Percentiles rank a stretch among this genome's conserved stretches.
These are phyloP conservation scores for Coemansia sp. DNA, from an alignment of 192 early-diverging fungal species.

Conservation along the genomic window DNA sequence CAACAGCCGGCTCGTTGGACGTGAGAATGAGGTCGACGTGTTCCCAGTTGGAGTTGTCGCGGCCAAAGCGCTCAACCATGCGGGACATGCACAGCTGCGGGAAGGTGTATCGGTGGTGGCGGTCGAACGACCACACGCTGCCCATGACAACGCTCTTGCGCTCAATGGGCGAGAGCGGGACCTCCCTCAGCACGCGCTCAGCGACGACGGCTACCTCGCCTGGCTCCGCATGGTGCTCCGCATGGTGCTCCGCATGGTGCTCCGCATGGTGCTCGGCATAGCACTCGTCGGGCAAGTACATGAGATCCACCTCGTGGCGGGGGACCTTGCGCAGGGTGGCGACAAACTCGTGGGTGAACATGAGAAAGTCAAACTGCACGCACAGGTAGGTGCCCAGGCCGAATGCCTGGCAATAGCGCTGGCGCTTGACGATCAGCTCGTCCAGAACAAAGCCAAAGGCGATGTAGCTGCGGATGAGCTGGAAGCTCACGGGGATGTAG, in stretches of 20 bases:
- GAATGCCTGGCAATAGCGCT: slow-evolving; percentile 83
- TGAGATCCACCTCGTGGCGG: slow-evolving; percentile 49
- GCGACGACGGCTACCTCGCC: not conserved
- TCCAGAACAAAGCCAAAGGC: slow-evolving; percentile 84
- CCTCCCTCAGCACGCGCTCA: slow-evolving; percentile 46
- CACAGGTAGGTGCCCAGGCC: slow-evolving; percentile 86
- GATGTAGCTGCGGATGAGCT: slow-evolving; percentile 79
- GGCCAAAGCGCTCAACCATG: slow-evolving; percentile 88
- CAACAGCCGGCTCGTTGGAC: not conserved
- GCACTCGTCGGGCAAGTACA: slow-evolving; percentile 39
- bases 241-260: slow-evolving; percentile 10
- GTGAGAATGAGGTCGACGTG: slow-evolving; percentile 60
- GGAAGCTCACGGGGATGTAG: slow-evolving; percentile 83
- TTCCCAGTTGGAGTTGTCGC: slow-evolving; percentile 77
- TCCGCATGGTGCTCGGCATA: slow-evolving; percentile 9
- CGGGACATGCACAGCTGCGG: slow-evolving; percentile 72
- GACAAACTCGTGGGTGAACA: slow-evolving; percentile 93
- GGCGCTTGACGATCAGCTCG: slow-evolving; percentile 84
- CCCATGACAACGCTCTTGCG: slow-evolving; percentile 88
- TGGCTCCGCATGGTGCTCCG: not conserved
- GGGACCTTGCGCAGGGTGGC: slow-evolving; percentile 75
- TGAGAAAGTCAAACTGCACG: slow-evolving; percentile 86
- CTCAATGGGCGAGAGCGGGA: slow-evolving; percentile 74
- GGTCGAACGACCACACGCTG: slow-evolving; percentile 83
- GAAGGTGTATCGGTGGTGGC: slow-evolving; percentile 53